phyloP scores from a whole-genome alignment of 768 basidiomycete species.

The Pleurotus citrinopileatus region DNA sequence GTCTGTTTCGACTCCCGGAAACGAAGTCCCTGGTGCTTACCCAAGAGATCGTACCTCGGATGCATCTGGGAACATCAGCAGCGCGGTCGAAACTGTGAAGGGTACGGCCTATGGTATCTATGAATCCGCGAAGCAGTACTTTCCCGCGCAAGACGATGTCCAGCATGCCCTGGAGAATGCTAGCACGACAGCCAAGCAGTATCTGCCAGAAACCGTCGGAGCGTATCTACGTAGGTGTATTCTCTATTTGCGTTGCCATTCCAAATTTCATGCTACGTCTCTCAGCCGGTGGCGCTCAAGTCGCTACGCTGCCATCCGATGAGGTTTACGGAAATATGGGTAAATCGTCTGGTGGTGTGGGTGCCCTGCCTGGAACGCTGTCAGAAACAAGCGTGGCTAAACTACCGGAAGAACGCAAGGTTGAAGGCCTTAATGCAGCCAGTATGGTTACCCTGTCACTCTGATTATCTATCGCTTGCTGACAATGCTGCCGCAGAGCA shows the following conservation, averaged over 20 bases:
- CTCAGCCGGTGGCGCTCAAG: not conserved
- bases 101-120: not conserved
- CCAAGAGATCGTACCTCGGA: slow-evolving; percentile 4
- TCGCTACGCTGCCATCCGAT: slow-evolving; percentile 4
- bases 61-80: not conserved
- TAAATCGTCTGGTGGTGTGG: slow-evolving; percentile 8
- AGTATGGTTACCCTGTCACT: not conserved
- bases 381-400: slow-evolving; percentile 45
- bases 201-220: slow-evolving; percentile 13
- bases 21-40: slow-evolving; percentile 13
- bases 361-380: slow-evolving; percentile 29
- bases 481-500: not conserved
- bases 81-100: not conserved
- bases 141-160: slow-evolving; percentile 21
- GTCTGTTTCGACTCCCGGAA: slow-evolving; percentile 3
- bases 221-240: slow-evolving; percentile 15
- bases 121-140: slow-evolving; percentile 18
- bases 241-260: not conserved
- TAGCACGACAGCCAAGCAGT: slow-evolving; percentile 18
- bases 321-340: slow-evolving; percentile 10
- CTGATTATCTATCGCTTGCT: not conserved
- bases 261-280: not conserved
- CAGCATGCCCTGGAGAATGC: slow-evolving; percentile 18
- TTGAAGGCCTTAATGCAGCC: not conserved
- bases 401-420: slow-evolving; percentile 43